Conservation (phyloP, 345 rosid genomes). For the Turritis glabra region DNA sequence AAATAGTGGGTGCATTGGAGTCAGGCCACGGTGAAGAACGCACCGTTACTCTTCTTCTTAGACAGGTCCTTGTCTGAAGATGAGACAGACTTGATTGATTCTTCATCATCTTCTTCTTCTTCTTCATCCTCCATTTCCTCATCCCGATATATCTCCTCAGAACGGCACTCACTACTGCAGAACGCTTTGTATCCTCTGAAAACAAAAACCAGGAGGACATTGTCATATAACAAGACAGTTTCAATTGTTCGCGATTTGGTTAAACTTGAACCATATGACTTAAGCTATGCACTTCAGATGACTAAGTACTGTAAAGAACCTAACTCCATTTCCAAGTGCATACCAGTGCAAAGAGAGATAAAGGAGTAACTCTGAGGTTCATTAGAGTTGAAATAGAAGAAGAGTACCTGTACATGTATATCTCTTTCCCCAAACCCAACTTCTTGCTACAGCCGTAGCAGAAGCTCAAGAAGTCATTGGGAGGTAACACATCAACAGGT, state of each 20-base stretch:
- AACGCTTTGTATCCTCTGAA: conserved; percentile 85
- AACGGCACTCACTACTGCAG: conserved; percentile 75
- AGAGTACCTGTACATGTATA: conserved; percentile 83
- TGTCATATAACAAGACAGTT: neutral
- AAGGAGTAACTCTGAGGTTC: neutral
- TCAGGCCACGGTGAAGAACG: conserved; percentile 26
- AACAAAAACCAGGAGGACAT: conserved; percentile 14
- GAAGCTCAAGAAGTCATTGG: conserved; percentile 63
- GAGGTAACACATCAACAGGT: conserved; percentile 25
- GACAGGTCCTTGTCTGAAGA: conserved; percentile 22
- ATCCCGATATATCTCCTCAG: conserved; percentile 52
- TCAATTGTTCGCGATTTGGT: neutral
- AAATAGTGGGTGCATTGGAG: conserved; percentile 1
- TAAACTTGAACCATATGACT: neutral
- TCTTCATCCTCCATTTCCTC: conserved; percentile 45
- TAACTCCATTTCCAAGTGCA: neutral
- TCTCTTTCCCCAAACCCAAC: conserved; percentile 63
- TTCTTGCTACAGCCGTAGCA: conserved; percentile 68
- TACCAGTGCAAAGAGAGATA: neutral
- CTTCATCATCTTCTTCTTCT: conserved; percentile 18
- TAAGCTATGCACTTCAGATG: neutral
- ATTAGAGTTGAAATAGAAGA: neutral
- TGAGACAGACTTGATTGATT: conserved; percentile 4
- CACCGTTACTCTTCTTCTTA: conserved; percentile 33
- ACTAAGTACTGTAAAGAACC: neutral